A percentile compares a stretch with the other conserved stretches of the same genome.
These are phyloP conservation scores for Colletotrichum paranaense DNA, from an alignment of 2,329 filamentous ascomycete species.

Conservation along the genomic window DNA sequence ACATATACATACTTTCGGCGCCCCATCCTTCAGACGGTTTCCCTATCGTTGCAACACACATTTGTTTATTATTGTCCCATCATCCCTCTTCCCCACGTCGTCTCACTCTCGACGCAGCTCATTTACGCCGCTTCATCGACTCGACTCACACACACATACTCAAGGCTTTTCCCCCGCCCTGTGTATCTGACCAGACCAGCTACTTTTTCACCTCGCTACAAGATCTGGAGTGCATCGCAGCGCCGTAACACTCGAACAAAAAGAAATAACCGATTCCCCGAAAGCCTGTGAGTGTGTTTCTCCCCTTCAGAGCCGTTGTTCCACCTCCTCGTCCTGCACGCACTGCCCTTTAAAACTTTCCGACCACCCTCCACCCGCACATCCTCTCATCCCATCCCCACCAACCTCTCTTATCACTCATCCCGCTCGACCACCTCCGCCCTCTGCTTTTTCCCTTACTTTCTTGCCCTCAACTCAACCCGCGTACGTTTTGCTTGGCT, in stretches of 20 bases:
- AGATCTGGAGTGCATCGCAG: constrained; percentile 36
- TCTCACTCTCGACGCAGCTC: constrained; percentile 1
- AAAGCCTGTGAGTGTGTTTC: constrained; percentile 30
- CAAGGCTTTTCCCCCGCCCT: constrained; percentile 22
- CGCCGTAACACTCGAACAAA: constrained; percentile 25
- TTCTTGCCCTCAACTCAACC: constrained; percentile 1
- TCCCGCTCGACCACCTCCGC: constrained; percentile 29
- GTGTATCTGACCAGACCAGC: constrained; percentile 30
- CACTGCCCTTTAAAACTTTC: constrained; percentile 33
- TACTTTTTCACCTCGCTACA: constrained; percentile 28
- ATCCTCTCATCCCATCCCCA: constrained; percentile 27
- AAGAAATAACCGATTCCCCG: constrained; percentile 21
- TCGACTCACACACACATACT: constrained; percentile 3
- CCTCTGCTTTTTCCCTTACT: constrained; percentile 23
- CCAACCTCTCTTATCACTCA: constrained; percentile 35
- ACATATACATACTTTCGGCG: constrained; percentile 35
- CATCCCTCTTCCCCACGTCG: constrained; percentile 16
- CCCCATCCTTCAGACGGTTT: constrained; percentile 31
- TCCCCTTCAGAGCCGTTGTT: background rate
- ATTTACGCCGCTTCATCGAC: background rate
- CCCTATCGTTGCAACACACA: constrained; percentile 33
- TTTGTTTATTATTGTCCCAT: constrained; percentile 38
- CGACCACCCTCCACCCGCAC: constrained; percentile 30
- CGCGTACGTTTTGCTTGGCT: background rate
- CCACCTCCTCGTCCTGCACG: constrained; percentile 26